A percentile compares a stretch with the other conserved stretches of the same genome.
phyloP scores from a whole-genome alignment of 2,329 filamentous ascomycete species.

The Tolypocladium inflatum region DNA sequence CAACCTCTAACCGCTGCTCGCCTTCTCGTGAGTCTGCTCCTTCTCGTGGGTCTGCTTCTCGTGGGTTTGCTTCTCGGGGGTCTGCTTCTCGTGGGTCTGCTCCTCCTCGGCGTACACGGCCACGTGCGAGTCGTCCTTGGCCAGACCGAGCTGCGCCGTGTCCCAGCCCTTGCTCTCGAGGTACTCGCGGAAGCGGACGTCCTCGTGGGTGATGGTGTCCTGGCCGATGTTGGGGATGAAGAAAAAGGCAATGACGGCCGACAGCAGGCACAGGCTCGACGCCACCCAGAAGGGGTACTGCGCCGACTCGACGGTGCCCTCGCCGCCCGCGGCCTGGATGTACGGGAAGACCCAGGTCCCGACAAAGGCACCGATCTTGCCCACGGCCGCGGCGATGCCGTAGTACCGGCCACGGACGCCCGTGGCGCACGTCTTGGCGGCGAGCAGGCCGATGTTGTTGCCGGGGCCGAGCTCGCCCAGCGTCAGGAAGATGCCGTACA shows the following conservation, averaged over 20 bases:
- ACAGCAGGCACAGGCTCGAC: slow-evolving; percentile 65
- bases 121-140: neutral
- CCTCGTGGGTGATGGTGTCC: slow-evolving; percentile 75
- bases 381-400: slow-evolving; percentile 60
- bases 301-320: slow-evolving; percentile 46
- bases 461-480: slow-evolving; percentile 60
- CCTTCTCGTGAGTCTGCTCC: neutral
- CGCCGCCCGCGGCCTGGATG: slow-evolving; percentile 51
- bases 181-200: slow-evolving; percentile 64
- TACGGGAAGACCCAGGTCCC: slow-evolving; percentile 77
- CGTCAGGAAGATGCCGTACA: slow-evolving; percentile 27
- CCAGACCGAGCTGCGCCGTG: slow-evolving; percentile 40
- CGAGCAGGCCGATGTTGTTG: slow-evolving; percentile 82
- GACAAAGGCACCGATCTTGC: slow-evolving; percentile 76
- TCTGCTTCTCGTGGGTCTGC: neutral
- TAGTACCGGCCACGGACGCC: slow-evolving; percentile 72
- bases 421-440: slow-evolving; percentile 81
- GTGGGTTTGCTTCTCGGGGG: too few relatives aligned
- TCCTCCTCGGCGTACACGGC: slow-evolving; percentile 1
- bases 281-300: slow-evolving; percentile 91
- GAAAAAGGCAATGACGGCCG: slow-evolving; percentile 49
- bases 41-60: neutral
- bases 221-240: slow-evolving; percentile 70
- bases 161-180: slow-evolving; percentile 70
- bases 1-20: neutral